A percentile compares a stretch with the other conserved stretches of the same genome.
These are phyloP conservation scores for Oxytropis ochrocephala DNA, from an alignment of 306 rosid species.

Conservation along the genomic window DNA sequence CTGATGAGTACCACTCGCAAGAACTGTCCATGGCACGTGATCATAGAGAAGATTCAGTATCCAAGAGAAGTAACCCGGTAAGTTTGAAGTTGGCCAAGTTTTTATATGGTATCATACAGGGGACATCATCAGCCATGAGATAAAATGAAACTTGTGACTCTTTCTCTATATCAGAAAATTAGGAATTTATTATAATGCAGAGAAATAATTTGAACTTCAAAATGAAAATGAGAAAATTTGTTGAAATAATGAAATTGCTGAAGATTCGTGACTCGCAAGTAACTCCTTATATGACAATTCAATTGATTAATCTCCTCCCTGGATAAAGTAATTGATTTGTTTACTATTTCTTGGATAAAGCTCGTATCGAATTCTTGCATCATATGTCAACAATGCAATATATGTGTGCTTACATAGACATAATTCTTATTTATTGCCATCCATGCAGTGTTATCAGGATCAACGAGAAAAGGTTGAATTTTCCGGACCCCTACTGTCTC, in stretches of 20 bases:
- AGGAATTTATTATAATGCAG: neutral
- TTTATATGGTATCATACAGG: neutral
- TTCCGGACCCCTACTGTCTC: conserved; percentile 87
- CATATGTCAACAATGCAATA: neutral
- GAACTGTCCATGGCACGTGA: conserved; percentile 61
- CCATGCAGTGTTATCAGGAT: conserved; percentile 58
- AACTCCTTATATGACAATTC: neutral
- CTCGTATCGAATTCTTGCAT: neutral
- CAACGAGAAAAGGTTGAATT: conserved; percentile 78
- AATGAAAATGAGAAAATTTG: neutral
- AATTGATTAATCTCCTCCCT: neutral
- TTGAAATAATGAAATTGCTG: neutral
- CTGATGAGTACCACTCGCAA: conserved; percentile 81
- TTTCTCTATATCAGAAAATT: neutral
- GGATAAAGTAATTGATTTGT: neutral
- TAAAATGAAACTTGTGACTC: neutral
- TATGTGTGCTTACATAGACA: neutral
- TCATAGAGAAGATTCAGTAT: conserved; percentile 54
- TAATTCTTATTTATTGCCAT: conserved; percentile 6
- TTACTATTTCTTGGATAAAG: neutral
- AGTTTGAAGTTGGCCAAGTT: conserved; percentile 30
- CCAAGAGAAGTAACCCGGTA: conserved; percentile 69
- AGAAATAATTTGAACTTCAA: neutral
- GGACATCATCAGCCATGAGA: neutral
- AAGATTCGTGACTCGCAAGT: neutral